Percentiles rank a stretch among this genome's conserved stretches.
Evolutionary conservation across 2,329 filamentous ascomycete species (phyloP).

Genomic region (Rhytidhysteron rufulum): DNA sequence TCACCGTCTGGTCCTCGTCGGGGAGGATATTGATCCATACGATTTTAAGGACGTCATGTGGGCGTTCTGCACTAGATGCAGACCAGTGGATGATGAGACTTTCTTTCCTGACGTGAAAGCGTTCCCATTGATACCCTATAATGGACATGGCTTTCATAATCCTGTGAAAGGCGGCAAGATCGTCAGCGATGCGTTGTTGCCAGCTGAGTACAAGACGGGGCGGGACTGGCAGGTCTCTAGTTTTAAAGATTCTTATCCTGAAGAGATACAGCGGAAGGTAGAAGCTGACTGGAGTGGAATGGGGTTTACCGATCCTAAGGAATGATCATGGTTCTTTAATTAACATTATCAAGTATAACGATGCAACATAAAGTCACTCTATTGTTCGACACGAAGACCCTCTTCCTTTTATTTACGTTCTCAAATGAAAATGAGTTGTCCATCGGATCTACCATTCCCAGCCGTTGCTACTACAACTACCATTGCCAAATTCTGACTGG

Average conservation of each 20-base stretch:
- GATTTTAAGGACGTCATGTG: conserved; percentile 47
- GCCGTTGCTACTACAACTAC: no score
- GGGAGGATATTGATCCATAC: conserved; percentile 50
- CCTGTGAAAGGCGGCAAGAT: conserved; percentile 42
- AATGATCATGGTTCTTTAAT: no score
- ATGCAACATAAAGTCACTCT: no score
- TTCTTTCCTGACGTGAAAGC: conserved; percentile 44
- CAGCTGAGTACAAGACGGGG: conserved; percentile 33
- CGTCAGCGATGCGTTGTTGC: conserved; percentile 40
- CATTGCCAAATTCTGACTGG: no score
- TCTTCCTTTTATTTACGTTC: no score
- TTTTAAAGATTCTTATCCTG: conserved; percentile 34
- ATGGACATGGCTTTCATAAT: conserved; percentile 39
- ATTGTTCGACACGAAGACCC: no score
- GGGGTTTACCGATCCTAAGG: no score
- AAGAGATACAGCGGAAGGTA: conserved; percentile 40
- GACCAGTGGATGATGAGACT: conserved; percentile 42
- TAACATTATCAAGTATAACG: no score
- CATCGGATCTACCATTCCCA: no score
- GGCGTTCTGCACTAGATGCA: conserved; percentile 48
- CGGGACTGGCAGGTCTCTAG: conserved; percentile 29
- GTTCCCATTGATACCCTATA: conserved; percentile 47
- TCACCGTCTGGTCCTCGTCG: conserved; percentile 45
- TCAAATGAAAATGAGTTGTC: no score
- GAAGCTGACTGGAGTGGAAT: no score